phyloP scores from a whole-genome alignment of 1,284 basidiomycete species.

The Sporisorium scitamineum region DNA sequence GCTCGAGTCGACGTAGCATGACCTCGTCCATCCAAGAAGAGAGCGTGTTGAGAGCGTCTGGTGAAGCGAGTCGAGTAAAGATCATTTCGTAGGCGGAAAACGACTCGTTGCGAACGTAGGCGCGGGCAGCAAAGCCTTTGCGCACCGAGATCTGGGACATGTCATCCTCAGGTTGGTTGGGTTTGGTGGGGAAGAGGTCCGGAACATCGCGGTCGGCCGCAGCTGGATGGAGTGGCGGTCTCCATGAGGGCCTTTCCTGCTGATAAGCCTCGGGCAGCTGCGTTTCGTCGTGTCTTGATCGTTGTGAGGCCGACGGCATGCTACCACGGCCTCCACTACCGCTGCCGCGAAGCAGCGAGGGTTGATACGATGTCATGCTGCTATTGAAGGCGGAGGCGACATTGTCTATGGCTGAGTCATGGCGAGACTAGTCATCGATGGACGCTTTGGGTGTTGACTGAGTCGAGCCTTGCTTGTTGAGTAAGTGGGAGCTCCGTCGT shows the following conservation, averaged over 20 bases:
- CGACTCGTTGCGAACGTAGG: slow-evolving; percentile 70
- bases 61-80: slow-evolving; percentile 71
- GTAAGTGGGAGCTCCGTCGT: not conserved
- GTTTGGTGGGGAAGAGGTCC: slow-evolving; percentile 85
- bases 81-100: slow-evolving; percentile 74
- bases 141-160: slow-evolving; percentile 82
- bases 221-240: slow-evolving; percentile 59
- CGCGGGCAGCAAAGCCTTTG: slow-evolving; percentile 77
- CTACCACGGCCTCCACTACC: not conserved
- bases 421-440: not conserved
- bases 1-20: slow-evolving; percentile 38
- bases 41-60: slow-evolving; percentile 32
- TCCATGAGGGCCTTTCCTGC: slow-evolving; percentile 56
- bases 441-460: not conserved
- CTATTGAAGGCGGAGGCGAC: not conserved
- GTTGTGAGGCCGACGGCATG: slow-evolving; percentile 10
- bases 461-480: not conserved
- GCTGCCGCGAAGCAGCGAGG: slow-evolving; percentile 25
- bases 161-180: slow-evolving; percentile 85
- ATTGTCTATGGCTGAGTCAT: slow-evolving; percentile 1
- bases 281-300: slow-evolving; percentile 22
- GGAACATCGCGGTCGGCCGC: slow-evolving; percentile 68
- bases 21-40: slow-evolving; percentile 53
- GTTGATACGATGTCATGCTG: slow-evolving; percentile 20
- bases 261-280: slow-evolving; percentile 40